phyloP scores from a whole-genome alignment of 768 basidiomycete species.

The Russula virescens region DNA sequence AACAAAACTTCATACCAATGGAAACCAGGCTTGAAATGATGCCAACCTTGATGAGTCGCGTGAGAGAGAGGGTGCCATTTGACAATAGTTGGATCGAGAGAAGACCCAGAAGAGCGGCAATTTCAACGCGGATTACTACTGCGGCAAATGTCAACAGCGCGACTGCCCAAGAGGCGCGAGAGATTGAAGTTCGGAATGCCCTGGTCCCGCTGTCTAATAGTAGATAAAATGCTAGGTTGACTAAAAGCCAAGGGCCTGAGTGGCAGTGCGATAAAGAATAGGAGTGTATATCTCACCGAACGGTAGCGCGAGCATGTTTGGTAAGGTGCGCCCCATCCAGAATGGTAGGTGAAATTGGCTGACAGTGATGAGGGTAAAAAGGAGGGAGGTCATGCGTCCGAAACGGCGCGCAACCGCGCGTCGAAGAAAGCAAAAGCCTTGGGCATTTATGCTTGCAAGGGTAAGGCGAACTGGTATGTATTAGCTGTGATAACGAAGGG shows the following conservation, averaged over 20 bases:
- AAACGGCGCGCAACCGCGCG: slow-evolving; percentile 59
- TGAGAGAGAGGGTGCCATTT: slow-evolving; percentile 39
- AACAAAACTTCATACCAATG: slow-evolving; percentile 38
- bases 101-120: slow-evolving; percentile 60
- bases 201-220: slow-evolving; percentile 43
- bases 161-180: slow-evolving; percentile 42
- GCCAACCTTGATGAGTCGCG: slow-evolving; percentile 44
- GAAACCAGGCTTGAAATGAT: slow-evolving; percentile 44
- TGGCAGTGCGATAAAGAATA: not conserved
- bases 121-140: slow-evolving; percentile 75
- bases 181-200: slow-evolving; percentile 31
- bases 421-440: slow-evolving; percentile 57
- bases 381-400: slow-evolving; percentile 48
- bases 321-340: slow-evolving; percentile 90
- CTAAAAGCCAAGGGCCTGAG: slow-evolving; percentile 31
- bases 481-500: not conserved
- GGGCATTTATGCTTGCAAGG: slow-evolving; percentile 60
- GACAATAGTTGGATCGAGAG: slow-evolving; percentile 51
- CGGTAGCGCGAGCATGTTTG: slow-evolving; percentile 88
- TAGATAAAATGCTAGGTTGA: slow-evolving; percentile 51
- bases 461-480: slow-evolving; percentile 58
- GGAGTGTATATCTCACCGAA: slow-evolving; percentile 47
- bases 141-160: slow-evolving; percentile 59
- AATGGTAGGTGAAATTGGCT: slow-evolving; percentile 90
- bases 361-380: slow-evolving; percentile 64